Conservation (phyloP, 495 filamentous ascomycete species). For the Glonium stellatum region DNA sequence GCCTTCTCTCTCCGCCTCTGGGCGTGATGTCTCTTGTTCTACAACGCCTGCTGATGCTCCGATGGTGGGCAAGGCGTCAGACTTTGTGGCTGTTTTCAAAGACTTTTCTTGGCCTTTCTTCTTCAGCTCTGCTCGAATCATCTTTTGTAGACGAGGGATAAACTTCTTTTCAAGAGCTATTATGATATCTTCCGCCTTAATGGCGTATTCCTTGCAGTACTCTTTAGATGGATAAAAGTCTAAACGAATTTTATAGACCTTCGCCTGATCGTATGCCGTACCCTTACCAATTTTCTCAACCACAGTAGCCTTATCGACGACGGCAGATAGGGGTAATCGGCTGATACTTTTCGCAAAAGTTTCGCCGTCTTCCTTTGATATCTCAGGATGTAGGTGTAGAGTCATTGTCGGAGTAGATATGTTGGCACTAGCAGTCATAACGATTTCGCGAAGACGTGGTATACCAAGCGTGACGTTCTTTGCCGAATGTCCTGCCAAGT, state of each 20-base stretch:
- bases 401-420: constrained; percentile 94
- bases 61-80: constrained; percentile 69
- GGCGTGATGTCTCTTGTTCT: constrained; percentile 48
- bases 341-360: constrained; percentile 88
- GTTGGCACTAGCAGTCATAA: constrained; percentile 87
- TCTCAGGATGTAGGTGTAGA: constrained; percentile 64
- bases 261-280: constrained; percentile 57
- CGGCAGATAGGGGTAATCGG: constrained; percentile 76
- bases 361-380: constrained; percentile 62
- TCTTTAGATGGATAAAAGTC: constrained; percentile 77
- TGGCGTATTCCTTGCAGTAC: constrained; percentile 78
- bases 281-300: constrained; percentile 68
- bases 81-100: constrained; percentile 44
- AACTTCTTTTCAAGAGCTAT: constrained; percentile 73
- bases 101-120: constrained; percentile 61
- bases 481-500: constrained; percentile 95
- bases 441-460: constrained; percentile 90
- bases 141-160: constrained; percentile 57
- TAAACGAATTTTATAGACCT: constrained; percentile 76
- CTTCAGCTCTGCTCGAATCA: constrained; percentile 70
- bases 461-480: constrained; percentile 99
- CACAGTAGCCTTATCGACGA: constrained; percentile 76
- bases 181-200: constrained; percentile 67
- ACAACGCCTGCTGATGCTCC: constrained; percentile 68
- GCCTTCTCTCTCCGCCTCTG: constrained; percentile 39